Evolutionary conservation across 176 grass and related monocot species (phyloP).

Genomic region (Thinopyrum elongatum): DNA sequence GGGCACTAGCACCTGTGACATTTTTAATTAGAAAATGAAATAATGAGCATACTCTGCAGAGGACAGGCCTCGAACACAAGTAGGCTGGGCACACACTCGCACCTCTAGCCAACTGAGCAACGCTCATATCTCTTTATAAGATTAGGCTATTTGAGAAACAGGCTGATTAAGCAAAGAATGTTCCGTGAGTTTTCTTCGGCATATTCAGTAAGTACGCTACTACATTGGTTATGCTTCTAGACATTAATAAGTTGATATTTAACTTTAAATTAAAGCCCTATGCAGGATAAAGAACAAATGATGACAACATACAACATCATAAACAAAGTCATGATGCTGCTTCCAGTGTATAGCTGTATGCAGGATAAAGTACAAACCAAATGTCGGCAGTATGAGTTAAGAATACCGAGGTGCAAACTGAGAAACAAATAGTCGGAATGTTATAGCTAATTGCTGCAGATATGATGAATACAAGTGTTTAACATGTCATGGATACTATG

Average conservation of each 20-base stretch:
- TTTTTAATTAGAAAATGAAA: neutral
- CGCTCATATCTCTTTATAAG: neutral
- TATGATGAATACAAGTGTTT: conserved; percentile 4
- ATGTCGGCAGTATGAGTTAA: neutral
- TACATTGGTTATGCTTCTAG: neutral
- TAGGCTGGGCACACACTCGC: neutral
- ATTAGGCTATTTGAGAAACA: neutral
- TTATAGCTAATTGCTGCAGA: neutral
- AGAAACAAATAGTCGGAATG: neutral
- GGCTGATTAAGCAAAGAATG: neutral
- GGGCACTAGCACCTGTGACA: neutral
- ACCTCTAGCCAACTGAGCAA: neutral
- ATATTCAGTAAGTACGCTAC: neutral
- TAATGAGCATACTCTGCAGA: neutral
- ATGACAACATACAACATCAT: neutral
- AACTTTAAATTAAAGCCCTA: neutral
- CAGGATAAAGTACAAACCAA: conserved; percentile 21
- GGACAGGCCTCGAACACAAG: neutral
- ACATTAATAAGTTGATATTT: neutral
- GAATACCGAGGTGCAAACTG: neutral
- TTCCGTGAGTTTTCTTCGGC: neutral
- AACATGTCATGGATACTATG: neutral
- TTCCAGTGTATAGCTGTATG: conserved; percentile 6
- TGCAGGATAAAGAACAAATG: neutral
- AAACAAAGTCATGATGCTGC: neutral